Evolutionary conservation across 768 basidiomycete genomes (phyloP).

Genomic region (Pisolithus tinctorius): DNA sequence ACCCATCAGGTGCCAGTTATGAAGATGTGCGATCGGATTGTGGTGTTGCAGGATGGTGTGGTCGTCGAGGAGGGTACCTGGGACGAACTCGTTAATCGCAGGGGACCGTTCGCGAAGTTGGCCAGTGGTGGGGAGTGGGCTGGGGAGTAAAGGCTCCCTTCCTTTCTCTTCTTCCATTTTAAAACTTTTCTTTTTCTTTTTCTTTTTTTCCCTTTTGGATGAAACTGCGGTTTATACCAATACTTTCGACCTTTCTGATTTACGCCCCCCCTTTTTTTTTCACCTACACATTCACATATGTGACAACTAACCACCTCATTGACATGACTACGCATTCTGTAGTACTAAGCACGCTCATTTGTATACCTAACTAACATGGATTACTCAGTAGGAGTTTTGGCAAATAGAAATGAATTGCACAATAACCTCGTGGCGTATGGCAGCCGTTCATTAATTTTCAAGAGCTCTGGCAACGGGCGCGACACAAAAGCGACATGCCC

Average conservation of each 20-base stretch:
- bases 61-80: slow-evolving; percentile 77
- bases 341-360: slow-evolving; percentile 20
- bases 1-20: slow-evolving; percentile 91
- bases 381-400: too few relatives aligned
- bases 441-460: too few relatives aligned
- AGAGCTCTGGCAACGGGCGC: too few relatives aligned
- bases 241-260: slow-evolving; percentile 14
- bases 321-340: slow-evolving; percentile 16
- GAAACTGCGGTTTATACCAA: background rate
- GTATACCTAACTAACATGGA: slow-evolving; percentile 1
- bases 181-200: background rate
- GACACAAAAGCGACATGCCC: too few relatives aligned
- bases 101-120: slow-evolving; percentile 70
- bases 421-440: too few relatives aligned
- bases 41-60: slow-evolving; percentile 73
- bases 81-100: slow-evolving; percentile 57
- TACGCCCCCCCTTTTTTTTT: slow-evolving; percentile 2
- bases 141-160: slow-evolving; percentile 13
- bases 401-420: too few relatives aligned
- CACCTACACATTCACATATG: background rate
- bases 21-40: slow-evolving; percentile 84
- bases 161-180: background rate
- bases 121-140: slow-evolving; percentile 75
- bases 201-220: background rate
- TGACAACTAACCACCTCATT: background rate